Conservation (phyloP, 768 basidiomycete species). For the Tylopilus vinaceipallidus region DNA sequence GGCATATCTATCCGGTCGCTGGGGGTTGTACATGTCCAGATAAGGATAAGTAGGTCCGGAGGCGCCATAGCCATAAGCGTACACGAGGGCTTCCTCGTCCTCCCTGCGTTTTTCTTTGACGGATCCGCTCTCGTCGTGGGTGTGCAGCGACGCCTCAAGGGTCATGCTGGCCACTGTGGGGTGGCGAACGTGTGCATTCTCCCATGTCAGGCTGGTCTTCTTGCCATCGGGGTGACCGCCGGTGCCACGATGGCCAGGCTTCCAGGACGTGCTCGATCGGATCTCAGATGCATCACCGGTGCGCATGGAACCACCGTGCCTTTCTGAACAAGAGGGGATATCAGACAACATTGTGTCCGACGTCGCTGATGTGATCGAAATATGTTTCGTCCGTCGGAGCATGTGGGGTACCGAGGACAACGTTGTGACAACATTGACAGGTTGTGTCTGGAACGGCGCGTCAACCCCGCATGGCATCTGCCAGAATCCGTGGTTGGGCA, state of each 20-base stretch:
- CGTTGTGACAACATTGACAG: conserved; percentile 2
- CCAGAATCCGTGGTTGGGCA: conserved; percentile 2
- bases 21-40: conserved; percentile 32
- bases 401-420: conserved; percentile 7
- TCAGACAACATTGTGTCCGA: conserved; percentile 6
- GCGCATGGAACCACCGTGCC: neutral
- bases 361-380: conserved; percentile 8
- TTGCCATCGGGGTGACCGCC: conserved; percentile 3
- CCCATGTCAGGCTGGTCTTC: conserved; percentile 8
- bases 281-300: conserved; percentile 20
- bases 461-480: conserved; percentile 4
- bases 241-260: conserved; percentile 19
- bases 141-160: conserved; percentile 4
- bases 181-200: conserved; percentile 4
- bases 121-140: conserved; percentile 15
- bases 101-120: conserved; percentile 3
- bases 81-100: conserved; percentile 7
- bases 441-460: conserved; percentile 13
- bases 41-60: conserved; percentile 28
- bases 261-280: conserved; percentile 13
- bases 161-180: conserved; percentile 3
- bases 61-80: conserved; percentile 30
- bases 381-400: conserved; percentile 26
- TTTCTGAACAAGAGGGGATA: conserved; percentile 5
- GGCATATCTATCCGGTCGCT: neutral